A percentile compares a stretch with the other conserved stretches of the same genome.
Evolutionary conservation across 768 basidiomycete genomes (phyloP).

Genomic region (Phlebiopsis flavidoalba): DNA sequence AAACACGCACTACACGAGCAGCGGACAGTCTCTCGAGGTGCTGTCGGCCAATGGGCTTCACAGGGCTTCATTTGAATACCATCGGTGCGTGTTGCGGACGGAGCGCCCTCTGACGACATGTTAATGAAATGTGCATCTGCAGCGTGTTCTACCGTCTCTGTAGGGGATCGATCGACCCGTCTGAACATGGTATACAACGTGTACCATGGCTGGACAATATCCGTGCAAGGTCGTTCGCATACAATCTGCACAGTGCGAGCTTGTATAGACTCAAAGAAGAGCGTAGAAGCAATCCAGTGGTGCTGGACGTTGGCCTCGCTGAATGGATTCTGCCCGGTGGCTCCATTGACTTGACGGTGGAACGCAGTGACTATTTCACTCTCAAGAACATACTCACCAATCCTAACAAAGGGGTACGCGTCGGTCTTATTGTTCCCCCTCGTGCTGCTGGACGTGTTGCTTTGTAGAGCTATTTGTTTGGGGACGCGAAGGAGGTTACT

Average conservation of each 20-base stretch:
- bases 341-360: constrained; percentile 8
- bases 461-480: constrained; percentile 9
- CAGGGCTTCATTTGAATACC: constrained; percentile 21
- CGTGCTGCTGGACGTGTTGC: constrained; percentile 6
- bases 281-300: constrained; percentile 26
- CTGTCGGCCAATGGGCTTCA: constrained; percentile 2
- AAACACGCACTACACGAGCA: constrained; percentile 16
- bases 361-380: constrained; percentile 8
- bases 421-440: not conserved
- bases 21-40: not conserved
- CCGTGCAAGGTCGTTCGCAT: constrained; percentile 32
- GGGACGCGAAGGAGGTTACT: not conserved
- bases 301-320: constrained; percentile 39
- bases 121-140: not conserved
- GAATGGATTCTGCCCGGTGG: constrained; percentile 26
- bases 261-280: constrained; percentile 21
- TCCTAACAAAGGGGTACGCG: constrained; percentile 5
- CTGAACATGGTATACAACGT: constrained; percentile 26
- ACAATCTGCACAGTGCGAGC: constrained; percentile 32
- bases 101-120: not conserved
- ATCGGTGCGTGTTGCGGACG: constrained; percentile 15
- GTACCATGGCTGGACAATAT: constrained; percentile 29
- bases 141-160: constrained; percentile 16
- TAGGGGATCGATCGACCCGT: constrained; percentile 15
- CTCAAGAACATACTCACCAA: constrained; percentile 17